Evolutionary conservation across 208 protist species (phyloP), one percentile per base, ranked within the genome.

Genomic region (Leishmania guyanensis): DNA sequence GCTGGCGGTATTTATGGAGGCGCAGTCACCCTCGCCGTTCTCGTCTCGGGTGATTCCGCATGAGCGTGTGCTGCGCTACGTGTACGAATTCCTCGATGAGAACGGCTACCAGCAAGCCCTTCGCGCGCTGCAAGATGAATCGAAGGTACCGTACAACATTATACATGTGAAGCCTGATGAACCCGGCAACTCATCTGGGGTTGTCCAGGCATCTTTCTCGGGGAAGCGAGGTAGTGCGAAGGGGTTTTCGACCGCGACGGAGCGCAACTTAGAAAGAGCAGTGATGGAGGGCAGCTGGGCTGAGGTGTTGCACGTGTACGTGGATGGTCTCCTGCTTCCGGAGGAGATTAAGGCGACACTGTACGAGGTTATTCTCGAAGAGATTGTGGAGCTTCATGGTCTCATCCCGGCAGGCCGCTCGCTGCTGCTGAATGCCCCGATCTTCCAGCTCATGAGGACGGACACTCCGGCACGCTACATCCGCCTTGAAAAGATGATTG

Each of bases 301-400:
- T 14, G 87, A 86, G 66, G 90, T 97, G 53, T 87, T 97, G 54
- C 71, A 78, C 53, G 86, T 81, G 8, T 97, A 96, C 82, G 84
- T 95, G 0, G 86, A 93, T 64, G 82, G 81, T 4, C 81, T 95
- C 0, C 83, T 96, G 1, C 86, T 97, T 5, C 91, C 94, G 1
- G 81, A 91, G 70, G 92, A 95, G 66, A 82, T 96, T 20, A 86
- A 91, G 65, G 86, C 89, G 58, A 81, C 77, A 5, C 64, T 97
- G 9, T 97, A 97, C 75, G 92, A 95, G 76, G 83, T 88, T 20
- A 93, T 97, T 51, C 86, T 97, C 64, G 89, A 95, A 66, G 94
- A 97, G 79, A 82, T 95, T 77, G 85, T 97, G 26, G 81, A 88
- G 29, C 72, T 96, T 36, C 89, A 93, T 58, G 86, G 90, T 2